Evolutionary conservation across 75 land plant genomes (phyloP), one percentile per base, ranked within the genome.

Genomic region (Pinus tabuliformis): DNA sequence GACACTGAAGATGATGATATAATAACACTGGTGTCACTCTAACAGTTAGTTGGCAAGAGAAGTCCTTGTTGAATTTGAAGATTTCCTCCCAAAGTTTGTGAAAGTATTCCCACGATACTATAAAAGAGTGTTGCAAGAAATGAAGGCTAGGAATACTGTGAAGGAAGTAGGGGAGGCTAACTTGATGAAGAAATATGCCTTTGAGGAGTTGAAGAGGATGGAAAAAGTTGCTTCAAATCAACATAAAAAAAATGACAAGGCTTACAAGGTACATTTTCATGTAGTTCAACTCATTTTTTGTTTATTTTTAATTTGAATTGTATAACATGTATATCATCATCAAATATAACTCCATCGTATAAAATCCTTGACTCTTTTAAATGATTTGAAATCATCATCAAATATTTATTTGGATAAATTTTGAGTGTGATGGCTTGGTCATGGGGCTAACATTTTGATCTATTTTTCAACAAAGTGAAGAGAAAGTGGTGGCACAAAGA

Each of bases 51-150:
- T 92, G 56, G 99, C 99, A 2, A 85, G 73, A 62, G 88, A 93
- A 66, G 85, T 97, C 9, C 91, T 95, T 61, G 83, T 82, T 24
- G 58, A 91, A 60, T 95, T 97, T 86, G 92, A 91, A 7, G 71
- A 71, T 52, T 79, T 93, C 52, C 78, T 97, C 52, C 96, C 90
- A 7, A 92, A 87, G 76, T 97, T 97, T 85, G 89, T 97, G 13
- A 94, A 96, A 77, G 98, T 97, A 42, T 93, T 93, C 78, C 98
- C 99, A 30, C 77, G 94, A 68, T 98, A 97, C 81, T 97, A 91
- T 78, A 97, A 97, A 78, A 86, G 91, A 24, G 83, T 95, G 63
- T 86, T 97, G 64, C 77, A 85, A 33, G 89, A 87, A 57, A 64
- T 82, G 79, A 93, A 93, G 83, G 86, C 72, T 36, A 81, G 78